Percentiles rank a stretch among this genome's conserved stretches.
phyloP scores from a whole-genome alignment of 2,329 filamentous ascomycete genomes.

The Pseudopithomyces chartarum region DNA sequence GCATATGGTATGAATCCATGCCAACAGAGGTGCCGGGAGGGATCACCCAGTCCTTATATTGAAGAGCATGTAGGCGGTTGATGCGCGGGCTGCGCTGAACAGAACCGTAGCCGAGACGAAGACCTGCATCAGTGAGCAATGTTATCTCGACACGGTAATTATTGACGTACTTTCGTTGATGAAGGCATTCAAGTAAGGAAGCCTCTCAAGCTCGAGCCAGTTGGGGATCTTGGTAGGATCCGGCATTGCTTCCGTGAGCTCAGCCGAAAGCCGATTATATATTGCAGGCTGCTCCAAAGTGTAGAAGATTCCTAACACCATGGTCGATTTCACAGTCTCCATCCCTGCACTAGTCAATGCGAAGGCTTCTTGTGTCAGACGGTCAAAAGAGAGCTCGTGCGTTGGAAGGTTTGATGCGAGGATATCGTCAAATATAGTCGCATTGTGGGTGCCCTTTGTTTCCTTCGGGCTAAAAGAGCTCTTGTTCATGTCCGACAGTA shows the following conservation, averaged over 20 bases:
- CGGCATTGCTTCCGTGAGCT: constrained; percentile 21
- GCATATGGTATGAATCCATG: constrained; percentile 25
- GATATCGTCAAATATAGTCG: constrained; percentile 13
- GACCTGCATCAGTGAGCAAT: too few relatives aligned
- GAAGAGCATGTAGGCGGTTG: not conserved
- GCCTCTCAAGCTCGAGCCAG: constrained; percentile 18
- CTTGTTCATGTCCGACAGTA: not conserved
- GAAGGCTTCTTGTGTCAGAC: constrained; percentile 23
- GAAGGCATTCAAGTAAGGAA: constrained; percentile 31
- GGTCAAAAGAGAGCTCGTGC: not conserved
- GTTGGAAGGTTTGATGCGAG: constrained; percentile 3
- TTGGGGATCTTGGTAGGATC: not conserved
- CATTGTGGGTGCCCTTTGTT: not conserved
- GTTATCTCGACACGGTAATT: too few relatives aligned
- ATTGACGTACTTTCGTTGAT: constrained; percentile 32
- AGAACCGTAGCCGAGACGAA: not conserved
- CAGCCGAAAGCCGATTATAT: constrained; percentile 10
- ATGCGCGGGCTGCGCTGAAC: not conserved
- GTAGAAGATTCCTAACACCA: constrained; percentile 20
- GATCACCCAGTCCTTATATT: constrained; percentile 9
- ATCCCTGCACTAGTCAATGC: constrained; percentile 28
- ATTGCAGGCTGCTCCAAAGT: constrained; percentile 17
- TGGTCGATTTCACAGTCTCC: constrained; percentile 20
- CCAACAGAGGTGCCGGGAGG: constrained; percentile 21
- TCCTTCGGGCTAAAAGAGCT: not conserved